Evolutionary conservation across 2,329 filamentous ascomycete genomes (phyloP).

Genomic region (Sporothrix variecibatus): DNA sequence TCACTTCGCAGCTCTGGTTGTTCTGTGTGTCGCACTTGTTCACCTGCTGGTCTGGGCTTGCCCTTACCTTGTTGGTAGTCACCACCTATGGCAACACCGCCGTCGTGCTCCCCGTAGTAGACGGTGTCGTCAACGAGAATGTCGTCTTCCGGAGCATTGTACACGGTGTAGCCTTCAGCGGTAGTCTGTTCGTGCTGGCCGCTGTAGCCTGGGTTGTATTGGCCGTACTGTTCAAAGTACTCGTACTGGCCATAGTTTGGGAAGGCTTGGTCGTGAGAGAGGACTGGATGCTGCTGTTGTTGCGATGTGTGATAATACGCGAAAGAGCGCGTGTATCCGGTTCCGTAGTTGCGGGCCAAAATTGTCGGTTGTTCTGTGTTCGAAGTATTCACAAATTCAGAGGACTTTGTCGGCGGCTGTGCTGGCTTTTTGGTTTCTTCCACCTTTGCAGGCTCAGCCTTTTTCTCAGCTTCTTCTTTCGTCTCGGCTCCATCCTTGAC

Average conservation of each 20-base stretch:
- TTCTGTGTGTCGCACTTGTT: neutral
- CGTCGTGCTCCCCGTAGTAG: neutral
- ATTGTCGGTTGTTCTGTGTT: neutral
- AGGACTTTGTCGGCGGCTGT: neutral
- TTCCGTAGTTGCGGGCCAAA: neutral
- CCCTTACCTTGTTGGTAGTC: constrained; percentile 17
- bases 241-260: neutral
- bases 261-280: neutral
- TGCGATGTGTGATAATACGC: neutral
- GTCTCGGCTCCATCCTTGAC: too few species aligned
- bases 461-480: neutral
- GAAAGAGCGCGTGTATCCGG: neutral
- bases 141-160: neutral
- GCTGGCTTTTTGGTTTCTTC: neutral
- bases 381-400: neutral
- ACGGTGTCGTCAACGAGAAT: neutral
- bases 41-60: neutral
- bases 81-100: neutral
- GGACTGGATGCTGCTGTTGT: neutral
- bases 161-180: neutral
- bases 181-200: neutral
- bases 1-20: neutral
- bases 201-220: neutral
- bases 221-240: neutral
- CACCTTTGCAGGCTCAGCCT: neutral